Percentiles rank a stretch among this genome's conserved stretches.
These are phyloP conservation scores for Echium plantagineum DNA, from an alignment of 257 asterid species.

Conservation along the genomic window DNA sequence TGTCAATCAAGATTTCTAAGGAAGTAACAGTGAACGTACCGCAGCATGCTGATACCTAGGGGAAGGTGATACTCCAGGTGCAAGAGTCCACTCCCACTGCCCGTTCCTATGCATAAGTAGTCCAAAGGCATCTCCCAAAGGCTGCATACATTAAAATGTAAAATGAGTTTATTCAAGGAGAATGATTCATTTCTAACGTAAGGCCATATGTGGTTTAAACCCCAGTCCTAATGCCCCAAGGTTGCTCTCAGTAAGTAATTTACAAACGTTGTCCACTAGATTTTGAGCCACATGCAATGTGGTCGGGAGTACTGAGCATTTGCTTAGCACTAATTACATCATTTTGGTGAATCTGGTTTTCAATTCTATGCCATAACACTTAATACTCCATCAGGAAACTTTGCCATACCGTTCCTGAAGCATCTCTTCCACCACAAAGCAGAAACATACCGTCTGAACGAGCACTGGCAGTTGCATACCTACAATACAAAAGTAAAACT, in stretches of 20 bases:
- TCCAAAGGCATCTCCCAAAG: constrained; percentile 92
- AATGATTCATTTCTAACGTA: too few species aligned
- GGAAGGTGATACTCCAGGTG: constrained; percentile 97
- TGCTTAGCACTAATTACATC: too few species aligned
- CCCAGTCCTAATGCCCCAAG: not conserved
- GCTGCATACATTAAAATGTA: constrained; percentile 38
- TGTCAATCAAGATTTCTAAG: not conserved
- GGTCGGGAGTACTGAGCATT: too few species aligned
- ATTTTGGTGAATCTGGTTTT: too few species aligned
- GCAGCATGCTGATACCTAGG: constrained; percentile 97
- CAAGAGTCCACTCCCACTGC: constrained; percentile 98
- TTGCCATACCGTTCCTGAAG: constrained; percentile 73
- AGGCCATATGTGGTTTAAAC: too few species aligned
- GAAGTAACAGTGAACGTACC: constrained; percentile 32
- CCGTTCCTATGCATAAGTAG: constrained; percentile 98
- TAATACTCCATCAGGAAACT: constrained; percentile 14
- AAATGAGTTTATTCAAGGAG: constrained; percentile 5
- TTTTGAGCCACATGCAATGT: too few species aligned
- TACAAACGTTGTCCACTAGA: too few species aligned
- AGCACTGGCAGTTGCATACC: constrained; percentile 99
- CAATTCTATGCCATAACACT: too few species aligned
- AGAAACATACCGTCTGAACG: constrained; percentile 99
- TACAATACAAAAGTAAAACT: constrained; percentile 25
- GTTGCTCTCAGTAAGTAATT: not conserved
- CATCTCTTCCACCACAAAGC: constrained; percentile 98